phyloP scores from a whole-genome alignment of 2,329 filamentous ascomycete species.

The Aspergillus ochraceoroseus region DNA sequence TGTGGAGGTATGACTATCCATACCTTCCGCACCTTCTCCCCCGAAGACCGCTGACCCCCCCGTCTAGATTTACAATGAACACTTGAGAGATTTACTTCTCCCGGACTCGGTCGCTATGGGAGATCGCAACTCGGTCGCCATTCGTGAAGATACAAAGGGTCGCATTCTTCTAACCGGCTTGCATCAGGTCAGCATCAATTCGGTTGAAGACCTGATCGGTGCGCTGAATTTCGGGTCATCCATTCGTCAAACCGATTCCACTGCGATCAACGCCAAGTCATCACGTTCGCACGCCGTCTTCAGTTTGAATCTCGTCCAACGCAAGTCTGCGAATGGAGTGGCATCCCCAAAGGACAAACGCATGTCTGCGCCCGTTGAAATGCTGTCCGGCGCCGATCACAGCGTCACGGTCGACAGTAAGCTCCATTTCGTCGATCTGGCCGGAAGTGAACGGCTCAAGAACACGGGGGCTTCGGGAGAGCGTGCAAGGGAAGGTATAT shows the following conservation, averaged over 20 bases:
- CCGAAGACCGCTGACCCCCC: no score
- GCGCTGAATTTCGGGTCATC: slow-evolving; percentile 88
- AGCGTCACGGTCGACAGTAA: slow-evolving; percentile 93
- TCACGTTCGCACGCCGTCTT: slow-evolving; percentile 97
- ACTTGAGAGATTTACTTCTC: slow-evolving; percentile 81
- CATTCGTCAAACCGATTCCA: slow-evolving; percentile 94
- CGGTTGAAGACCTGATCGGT: slow-evolving; percentile 81
- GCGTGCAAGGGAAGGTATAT: slow-evolving; percentile 90
- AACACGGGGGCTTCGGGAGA: slow-evolving; percentile 95
- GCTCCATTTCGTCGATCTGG: slow-evolving; percentile 95
- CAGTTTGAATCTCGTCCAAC: slow-evolving; percentile 83
- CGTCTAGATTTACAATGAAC: slow-evolving; percentile 96
- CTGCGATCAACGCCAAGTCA: slow-evolving; percentile 94
- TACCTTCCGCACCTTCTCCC: no score
- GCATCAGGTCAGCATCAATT: slow-evolving; percentile 81
- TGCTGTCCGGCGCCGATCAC: slow-evolving; percentile 58
- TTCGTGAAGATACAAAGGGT: slow-evolving; percentile 89
- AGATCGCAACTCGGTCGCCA: slow-evolving; percentile 77
- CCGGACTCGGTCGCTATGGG: slow-evolving; percentile 63
- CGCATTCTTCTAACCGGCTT: slow-evolving; percentile 91
- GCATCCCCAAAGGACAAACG: slow-evolving; percentile 69
- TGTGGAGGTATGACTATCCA: slow-evolving; percentile 54
- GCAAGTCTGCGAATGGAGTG: slow-evolving; percentile 51
- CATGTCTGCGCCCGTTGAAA: slow-evolving; percentile 78
- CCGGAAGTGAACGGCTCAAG: slow-evolving; percentile 92